Base-by-base conservation (phyloP, 495 filamentous ascomycete species). In the Aspergillus heteromorphus region DNA sequence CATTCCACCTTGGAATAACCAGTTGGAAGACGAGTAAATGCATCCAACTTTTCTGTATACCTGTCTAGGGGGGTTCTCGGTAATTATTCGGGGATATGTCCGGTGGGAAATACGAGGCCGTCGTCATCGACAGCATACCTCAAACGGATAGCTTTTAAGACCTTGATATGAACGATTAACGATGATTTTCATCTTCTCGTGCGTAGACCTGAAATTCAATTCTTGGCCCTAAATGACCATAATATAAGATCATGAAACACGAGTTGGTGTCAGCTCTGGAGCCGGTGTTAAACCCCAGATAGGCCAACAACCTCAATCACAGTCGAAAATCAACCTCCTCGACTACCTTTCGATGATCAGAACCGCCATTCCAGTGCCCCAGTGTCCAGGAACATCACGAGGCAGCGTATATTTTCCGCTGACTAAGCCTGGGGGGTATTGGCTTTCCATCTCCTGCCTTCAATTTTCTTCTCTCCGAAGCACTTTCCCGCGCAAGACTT, bases 401-500 rank as follows among this genome's bases (percentile, higher is more conserved):
- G 34, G 13, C 34, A 38, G 34, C 2, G 1, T 38, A n/a, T n/a
- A 10, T 34, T 38, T 38, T 38, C 34, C 34, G 34, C 34, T 38
- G 34, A 38, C 34, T 38, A 38, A 38, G 5, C 34, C n/a, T 13
- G 34, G n/a, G 11, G 34, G 30, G 9, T 4, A n/a, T 49, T 34
- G n/a, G 5, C 11, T 31, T 16, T 16, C 21, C 21, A 25, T 29
- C 25, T n/a, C 18, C 13, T n/a, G 19, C 10, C 18, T 34, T 20
- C 29, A 29, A 34, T 36, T 30, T 27, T 51, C n/a, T 36, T 30
- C 16, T 48, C n/a, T 20, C 23, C 11, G 43, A 48, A 59, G 51
- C 52, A 43, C 40, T 49, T 52, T 54, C 51, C 36, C 50, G 36
- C 19, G 20, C 16, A 48, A 56, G 17, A 31, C 34, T 3, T 27